Conservation (phyloP, 2,329 filamentous ascomycete species). For the Aureobasidium musti region DNA sequence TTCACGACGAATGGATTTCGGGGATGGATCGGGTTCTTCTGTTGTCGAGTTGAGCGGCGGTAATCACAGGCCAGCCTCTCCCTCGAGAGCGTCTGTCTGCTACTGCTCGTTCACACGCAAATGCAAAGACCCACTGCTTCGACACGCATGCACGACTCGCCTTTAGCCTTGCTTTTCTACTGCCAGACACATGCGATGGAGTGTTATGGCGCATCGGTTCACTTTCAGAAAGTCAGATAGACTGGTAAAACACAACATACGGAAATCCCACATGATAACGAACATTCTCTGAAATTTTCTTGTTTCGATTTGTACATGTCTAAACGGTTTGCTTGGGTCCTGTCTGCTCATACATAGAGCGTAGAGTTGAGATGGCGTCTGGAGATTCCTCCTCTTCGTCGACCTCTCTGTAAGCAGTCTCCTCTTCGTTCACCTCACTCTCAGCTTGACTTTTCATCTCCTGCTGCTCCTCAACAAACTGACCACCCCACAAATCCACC, state of each 20-base stretch:
- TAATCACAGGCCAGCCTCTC: neutral
- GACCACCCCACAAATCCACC: conserved; percentile 31
- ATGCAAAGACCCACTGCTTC: conserved; percentile 9
- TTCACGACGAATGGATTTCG: conserved; percentile 22
- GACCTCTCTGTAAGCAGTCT: neutral
- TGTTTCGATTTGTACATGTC: neutral
- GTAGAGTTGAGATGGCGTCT: neutral
- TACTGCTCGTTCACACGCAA: conserved; percentile 3
- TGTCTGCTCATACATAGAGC: no score
- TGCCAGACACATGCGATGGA: conserved; percentile 26
- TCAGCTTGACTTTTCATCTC: neutral
- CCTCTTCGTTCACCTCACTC: neutral
- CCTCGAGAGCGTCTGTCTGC: neutral
- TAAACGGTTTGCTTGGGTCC: neutral
- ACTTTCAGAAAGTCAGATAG: conserved; percentile 25
- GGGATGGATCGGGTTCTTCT: conserved; percentile 1
- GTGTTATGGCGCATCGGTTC: conserved; percentile 24
- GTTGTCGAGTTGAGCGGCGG: conserved; percentile 4
- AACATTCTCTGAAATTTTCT: neutral
- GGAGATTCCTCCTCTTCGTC: neutral
- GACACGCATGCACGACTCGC: conserved; percentile 20
- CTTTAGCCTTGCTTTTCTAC: conserved; percentile 25
- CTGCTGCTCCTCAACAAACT: neutral
- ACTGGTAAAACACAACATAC: conserved; percentile 28
- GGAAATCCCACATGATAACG: conserved; percentile 26